A percentile compares a stretch with the other conserved stretches of the same genome.
These are phyloP conservation scores for Stachybotrys elegans DNA, from an alignment of 2,329 filamentous ascomycete species.

Conservation along the genomic window DNA sequence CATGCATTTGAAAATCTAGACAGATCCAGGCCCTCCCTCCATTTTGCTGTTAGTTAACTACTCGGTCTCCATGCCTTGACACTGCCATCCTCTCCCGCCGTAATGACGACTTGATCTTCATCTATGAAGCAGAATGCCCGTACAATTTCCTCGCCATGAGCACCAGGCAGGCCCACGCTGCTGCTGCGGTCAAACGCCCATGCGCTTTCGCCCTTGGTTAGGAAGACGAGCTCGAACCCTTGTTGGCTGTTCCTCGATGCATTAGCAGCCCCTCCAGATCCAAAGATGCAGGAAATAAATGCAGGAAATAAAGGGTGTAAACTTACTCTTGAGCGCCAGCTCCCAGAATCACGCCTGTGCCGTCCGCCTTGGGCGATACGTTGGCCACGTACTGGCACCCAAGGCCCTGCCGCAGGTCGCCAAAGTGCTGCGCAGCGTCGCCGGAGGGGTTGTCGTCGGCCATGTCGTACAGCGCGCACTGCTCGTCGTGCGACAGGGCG, in stretches of 20 bases:
- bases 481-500: constrained; percentile 74
- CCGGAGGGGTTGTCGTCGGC: constrained; percentile 59
- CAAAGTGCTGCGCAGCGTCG: constrained; percentile 52
- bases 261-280: not conserved
- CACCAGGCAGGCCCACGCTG: constrained; percentile 55
- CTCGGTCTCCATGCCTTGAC: constrained; percentile 50
- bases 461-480: constrained; percentile 66
- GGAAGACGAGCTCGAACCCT: constrained; percentile 55
- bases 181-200: constrained; percentile 53
- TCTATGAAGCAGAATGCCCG: constrained; percentile 61
- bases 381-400: constrained; percentile 71
- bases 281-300: constrained; percentile 25
- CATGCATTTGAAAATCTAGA: no score
- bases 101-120: constrained; percentile 52
- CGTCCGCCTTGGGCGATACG: constrained; percentile 55
- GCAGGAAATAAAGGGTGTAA: constrained; percentile 13
- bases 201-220: constrained; percentile 35
- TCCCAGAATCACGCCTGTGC: constrained; percentile 55
- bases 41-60: no score
- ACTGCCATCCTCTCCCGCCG: constrained; percentile 53
- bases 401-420: constrained; percentile 62
- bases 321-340: constrained; percentile 64
- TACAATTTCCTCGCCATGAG: constrained; percentile 60
- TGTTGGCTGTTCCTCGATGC: constrained; percentile 35
- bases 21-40: no score